Conservation (phyloP, 176 grass and related monocot species). For the Bromus sterilis region DNA sequence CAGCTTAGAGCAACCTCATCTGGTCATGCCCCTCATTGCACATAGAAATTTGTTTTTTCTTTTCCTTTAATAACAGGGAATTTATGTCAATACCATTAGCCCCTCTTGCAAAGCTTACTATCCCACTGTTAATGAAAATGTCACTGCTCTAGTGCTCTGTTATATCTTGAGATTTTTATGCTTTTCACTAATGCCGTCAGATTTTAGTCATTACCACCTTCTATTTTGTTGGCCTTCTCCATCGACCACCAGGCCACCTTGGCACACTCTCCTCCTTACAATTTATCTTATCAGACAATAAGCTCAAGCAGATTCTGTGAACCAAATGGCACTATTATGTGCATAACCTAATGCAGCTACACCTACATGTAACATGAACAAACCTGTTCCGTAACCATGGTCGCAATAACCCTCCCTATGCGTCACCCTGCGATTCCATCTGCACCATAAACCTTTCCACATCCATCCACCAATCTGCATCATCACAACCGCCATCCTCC, state of each 20-base stretch:
- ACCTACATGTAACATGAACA: neutral
- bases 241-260: too few species aligned
- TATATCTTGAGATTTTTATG: too few species aligned
- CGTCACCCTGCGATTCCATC: slow-evolving; percentile 7
- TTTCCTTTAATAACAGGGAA: neutral
- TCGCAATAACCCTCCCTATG: neutral
- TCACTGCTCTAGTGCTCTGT: too few species aligned
- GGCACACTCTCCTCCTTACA: too few species aligned
- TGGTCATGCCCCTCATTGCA: neutral
- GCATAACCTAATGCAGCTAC: neutral
- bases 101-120: neutral
- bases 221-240: too few species aligned
- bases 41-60: too few species aligned
- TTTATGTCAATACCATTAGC: neutral
- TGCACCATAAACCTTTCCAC: slow-evolving; percentile 51
- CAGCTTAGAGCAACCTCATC: neutral
- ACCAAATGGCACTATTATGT: neutral
- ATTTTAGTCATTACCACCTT: too few species aligned
- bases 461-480: slow-evolving; percentile 61
- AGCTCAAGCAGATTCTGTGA: neutral
- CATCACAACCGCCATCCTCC: slow-evolving; percentile 27
- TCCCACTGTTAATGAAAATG: too few species aligned
- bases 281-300: neutral
- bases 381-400: neutral
- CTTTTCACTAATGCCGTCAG: too few species aligned